Percentiles rank a stretch among this genome's conserved stretches.
phyloP scores from a whole-genome alignment of 176 grass and related monocot species.

The Eleusine indica region DNA sequence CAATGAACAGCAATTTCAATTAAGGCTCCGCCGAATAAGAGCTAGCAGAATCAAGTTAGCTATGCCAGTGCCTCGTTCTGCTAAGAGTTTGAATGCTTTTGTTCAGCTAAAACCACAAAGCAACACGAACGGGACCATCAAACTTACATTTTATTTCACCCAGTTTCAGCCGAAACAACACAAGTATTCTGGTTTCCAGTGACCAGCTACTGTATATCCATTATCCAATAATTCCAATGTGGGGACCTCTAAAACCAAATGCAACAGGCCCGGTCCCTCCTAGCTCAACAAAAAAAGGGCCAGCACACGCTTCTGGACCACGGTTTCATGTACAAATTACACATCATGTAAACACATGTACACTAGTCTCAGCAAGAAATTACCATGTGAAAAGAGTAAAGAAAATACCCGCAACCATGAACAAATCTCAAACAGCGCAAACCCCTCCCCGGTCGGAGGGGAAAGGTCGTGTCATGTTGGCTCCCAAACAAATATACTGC shows the following conservation, averaged over 20 bases:
- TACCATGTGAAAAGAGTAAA: constrained; percentile 29
- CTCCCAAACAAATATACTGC: constrained; percentile 44
- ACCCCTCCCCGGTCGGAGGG: constrained; percentile 2
- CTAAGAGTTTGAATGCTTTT: neutral
- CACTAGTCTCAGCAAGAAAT: constrained; percentile 44
- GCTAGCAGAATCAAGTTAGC: neutral
- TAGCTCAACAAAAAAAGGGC: constrained; percentile 39
- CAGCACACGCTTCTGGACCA: constrained; percentile 33
- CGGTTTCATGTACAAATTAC: constrained; percentile 59
- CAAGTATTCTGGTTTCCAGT: constrained; percentile 20
- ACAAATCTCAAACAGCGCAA: constrained; percentile 24
- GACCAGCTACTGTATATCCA: constrained; percentile 29
- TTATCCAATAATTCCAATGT: constrained; percentile 39
- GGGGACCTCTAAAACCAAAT: constrained; percentile 10
- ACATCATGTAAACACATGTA: constrained; percentile 62
- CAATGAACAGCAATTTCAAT: neutral
- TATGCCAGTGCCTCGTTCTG: neutral
- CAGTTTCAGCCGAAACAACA: constrained; percentile 20
- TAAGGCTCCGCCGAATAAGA: neutral
- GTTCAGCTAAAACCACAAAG: neutral
- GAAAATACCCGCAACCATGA: constrained; percentile 37
- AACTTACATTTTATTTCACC: constrained; percentile 38
- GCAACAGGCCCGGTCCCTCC: neutral
- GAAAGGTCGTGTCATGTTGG: constrained; percentile 35
- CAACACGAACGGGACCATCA: neutral